Evolutionary conservation across 139 green algal species (phyloP), one percentile per base, ranked within the genome.

Genomic region (Astrephomene gubernaculifera): DNA sequence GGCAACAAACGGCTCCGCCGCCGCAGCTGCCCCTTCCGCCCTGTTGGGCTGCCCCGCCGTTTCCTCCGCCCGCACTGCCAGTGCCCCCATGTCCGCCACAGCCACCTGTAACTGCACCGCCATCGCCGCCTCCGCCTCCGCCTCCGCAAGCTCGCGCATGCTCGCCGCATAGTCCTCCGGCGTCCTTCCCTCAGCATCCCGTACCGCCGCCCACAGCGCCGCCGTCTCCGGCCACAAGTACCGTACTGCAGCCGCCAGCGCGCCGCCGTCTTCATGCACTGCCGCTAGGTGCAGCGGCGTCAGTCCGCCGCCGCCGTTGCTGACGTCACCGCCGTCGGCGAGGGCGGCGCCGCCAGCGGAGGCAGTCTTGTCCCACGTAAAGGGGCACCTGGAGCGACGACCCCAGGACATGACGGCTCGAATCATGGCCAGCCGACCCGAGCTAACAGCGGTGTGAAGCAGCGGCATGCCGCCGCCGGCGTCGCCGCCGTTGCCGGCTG

Each of bases 251-350:
- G 61, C 78, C 33, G 78, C 78, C 43, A 84, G 43, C 35, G 61
- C 43, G 31, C 78, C 78, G 61, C 61, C 19, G 31, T 84, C 78
- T 31, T 84, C 71, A 1, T 65, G 43, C 63, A 74, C 78, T 0
- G 78, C 78, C 22, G 78, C 78, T 36, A 84, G 78, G 44, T 84
- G 78, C 41, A 84, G 78, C 43, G 78, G 78, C 44, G 78, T 84
- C 61, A 84, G 63, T 6, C 78, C 78, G 43, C 63, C 78, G 27
- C 43, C 78, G n/a, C n/a, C n/a, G n/a, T n/a, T n/a, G n/a, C n/a
- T n/a, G n/a, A n/a, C n/a, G n/a, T n/a, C n/a, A n/a, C n/a, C n/a
- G n/a, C n/a, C n/a, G n/a, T n/a, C n/a, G n/a, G n/a, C n/a, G n/a
- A n/a, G n/a, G n/a, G n/a, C n/a, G n/a, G n/a, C 78, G 43, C 63